These are phyloP conservation scores for Mucor saturninus DNA, from an alignment of 371 early-diverging fungal species.

Conservation along the genomic window DNA sequence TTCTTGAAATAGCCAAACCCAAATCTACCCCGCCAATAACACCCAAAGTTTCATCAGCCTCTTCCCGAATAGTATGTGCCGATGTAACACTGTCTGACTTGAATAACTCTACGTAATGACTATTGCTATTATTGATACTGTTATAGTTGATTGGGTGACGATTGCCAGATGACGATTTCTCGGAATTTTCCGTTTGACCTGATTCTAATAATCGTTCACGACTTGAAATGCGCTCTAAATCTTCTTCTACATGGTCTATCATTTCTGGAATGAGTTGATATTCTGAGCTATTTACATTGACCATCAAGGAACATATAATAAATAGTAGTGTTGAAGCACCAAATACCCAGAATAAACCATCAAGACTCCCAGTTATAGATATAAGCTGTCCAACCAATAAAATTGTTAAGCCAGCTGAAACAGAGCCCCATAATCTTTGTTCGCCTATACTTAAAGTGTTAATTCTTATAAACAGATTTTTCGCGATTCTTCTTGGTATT, in stretches of 20 bases:
- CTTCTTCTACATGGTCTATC: not conserved
- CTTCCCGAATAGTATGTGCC: constrained; percentile 36
- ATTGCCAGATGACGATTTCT: constrained; percentile 10
- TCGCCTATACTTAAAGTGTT: constrained; percentile 28
- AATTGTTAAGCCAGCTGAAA: constrained; percentile 45
- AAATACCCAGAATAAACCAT: constrained; percentile 42
- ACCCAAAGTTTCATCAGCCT: constrained; percentile 42
- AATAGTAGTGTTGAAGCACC: constrained; percentile 33
- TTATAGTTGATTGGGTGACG: constrained; percentile 17
- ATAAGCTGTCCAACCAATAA: constrained; percentile 43
- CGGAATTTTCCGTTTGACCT: constrained; percentile 9
- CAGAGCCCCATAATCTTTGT: constrained; percentile 50
- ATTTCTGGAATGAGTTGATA: not conserved
- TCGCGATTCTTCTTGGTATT: constrained; percentile 15
- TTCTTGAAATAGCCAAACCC: constrained; percentile 40
- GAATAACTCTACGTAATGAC: constrained; percentile 26
- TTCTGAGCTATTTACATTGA: constrained; percentile 2
- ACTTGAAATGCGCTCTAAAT: not conserved
- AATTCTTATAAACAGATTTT: not conserved
- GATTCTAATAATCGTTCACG: constrained; percentile 2
- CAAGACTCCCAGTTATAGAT: constrained; percentile 30
- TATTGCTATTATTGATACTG: constrained; percentile 16
- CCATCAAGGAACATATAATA: constrained; percentile 22
- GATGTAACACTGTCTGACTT: constrained; percentile 32
- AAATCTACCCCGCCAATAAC: constrained; percentile 26